Conservation (phyloP, 768 basidiomycete species). For the Hygrophoropsis aurantiaca region DNA sequence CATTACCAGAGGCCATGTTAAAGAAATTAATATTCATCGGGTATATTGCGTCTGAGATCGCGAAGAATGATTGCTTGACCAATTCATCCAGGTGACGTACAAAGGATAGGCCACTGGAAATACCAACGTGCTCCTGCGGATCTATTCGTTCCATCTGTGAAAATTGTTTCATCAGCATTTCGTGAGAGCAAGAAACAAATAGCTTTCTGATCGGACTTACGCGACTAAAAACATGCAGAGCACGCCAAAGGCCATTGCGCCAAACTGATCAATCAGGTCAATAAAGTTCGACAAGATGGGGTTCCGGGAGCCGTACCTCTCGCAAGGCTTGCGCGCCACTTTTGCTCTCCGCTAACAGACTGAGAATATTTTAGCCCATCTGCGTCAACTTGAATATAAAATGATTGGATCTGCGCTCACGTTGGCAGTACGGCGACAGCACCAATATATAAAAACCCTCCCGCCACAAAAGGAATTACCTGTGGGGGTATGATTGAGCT, state of each 20-base stretch:
- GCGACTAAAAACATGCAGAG: conserved; percentile 90
- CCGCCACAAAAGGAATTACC: conserved; percentile 89
- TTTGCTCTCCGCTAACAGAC: conserved; percentile 84
- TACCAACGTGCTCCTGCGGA: conserved; percentile 11
- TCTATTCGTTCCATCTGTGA: conserved; percentile 78
- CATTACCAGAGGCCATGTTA: neutral
- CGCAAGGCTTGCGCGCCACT: conserved; percentile 87
- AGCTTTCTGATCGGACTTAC: conserved; percentile 51
- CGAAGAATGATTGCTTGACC: conserved; percentile 1
- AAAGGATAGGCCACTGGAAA: conserved; percentile 1
- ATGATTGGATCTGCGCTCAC: conserved; percentile 45
- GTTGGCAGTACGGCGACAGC: conserved; percentile 90
- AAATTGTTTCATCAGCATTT: conserved; percentile 7
- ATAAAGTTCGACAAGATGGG: conserved; percentile 9
- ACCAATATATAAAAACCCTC: conserved; percentile 92
- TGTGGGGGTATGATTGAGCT: conserved; percentile 29
- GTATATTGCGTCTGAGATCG: conserved; percentile 8
- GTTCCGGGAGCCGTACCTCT: conserved; percentile 51
- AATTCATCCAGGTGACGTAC: conserved; percentile 5
- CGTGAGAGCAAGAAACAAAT: conserved; percentile 18
- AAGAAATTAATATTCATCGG: neutral
- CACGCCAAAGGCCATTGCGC: conserved; percentile 89
- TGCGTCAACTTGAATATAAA: conserved; percentile 7
- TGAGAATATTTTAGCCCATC: conserved; percentile 30
- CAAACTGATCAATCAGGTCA: conserved; percentile 58